Percentiles rank a stretch among this genome's conserved stretches.
These are phyloP conservation scores for Solanum megistacrolobum DNA, from an alignment of 257 asterid species.

Conservation along the genomic window DNA sequence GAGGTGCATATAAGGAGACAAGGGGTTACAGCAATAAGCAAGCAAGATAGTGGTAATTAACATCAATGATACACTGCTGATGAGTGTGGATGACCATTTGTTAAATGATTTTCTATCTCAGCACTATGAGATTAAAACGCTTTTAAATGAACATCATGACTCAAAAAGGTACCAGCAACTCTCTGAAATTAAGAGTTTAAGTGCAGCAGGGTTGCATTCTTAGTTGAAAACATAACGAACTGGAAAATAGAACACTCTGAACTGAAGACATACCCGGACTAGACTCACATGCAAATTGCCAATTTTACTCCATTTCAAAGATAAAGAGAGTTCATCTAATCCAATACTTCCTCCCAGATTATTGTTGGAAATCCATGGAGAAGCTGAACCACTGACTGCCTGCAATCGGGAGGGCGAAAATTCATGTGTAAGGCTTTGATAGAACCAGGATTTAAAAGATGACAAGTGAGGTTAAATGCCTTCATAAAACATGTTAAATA, in stretches of 20 bases:
- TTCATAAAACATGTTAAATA: neutral
- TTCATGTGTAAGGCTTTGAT: neutral
- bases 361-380: constrained; percentile 50
- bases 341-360: constrained; percentile 42
- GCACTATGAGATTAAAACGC: neutral
- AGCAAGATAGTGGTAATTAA: neutral
- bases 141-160: neutral
- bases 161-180: neutral
- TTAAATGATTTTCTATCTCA: neutral
- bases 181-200: neutral
- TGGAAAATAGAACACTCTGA: neutral
- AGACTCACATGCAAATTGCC: constrained; percentile 74
- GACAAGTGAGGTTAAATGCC: neutral
- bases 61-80: neutral
- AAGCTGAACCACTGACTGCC: constrained; percentile 54
- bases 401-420: constrained; percentile 18
- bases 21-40: neutral
- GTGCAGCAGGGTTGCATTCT: neutral
- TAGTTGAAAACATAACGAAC: neutral
- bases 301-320: constrained; percentile 73
- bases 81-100: neutral
- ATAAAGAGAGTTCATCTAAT: constrained; percentile 54
- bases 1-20: neutral
- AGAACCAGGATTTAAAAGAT: neutral
- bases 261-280: constrained; percentile 48